Evolutionary conservation across 192 early-diverging fungal genomes (phyloP), one percentile per base, ranked within the genome.

Genomic region (Umbelopsis ramanniana): DNA sequence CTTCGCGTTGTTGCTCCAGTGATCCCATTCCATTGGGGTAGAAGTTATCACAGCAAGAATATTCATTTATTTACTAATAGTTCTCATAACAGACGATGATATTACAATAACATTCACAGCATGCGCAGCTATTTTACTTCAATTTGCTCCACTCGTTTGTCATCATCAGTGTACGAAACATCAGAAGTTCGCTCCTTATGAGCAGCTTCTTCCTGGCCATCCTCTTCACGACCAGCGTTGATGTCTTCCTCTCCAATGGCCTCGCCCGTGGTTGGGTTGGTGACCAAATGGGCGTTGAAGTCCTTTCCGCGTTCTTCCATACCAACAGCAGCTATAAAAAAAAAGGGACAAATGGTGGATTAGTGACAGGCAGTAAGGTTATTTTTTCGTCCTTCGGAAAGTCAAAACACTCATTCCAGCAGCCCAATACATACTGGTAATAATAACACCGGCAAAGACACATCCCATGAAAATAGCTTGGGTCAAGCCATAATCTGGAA

Each of bases 391-490:
- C 29, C 1, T 3, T 29, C 1, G 29, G 29, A 29, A 29, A 29
- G 29, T 2, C 29, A 29, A 29, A 29, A 29, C 3, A 1, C 29
- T 1, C 29, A 29, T 29, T 29, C 29, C 29, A n/a, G n/a, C 29
- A 29, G 1, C 29, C 29, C 29, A 29, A 29, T 29, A 29, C 48
- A 40, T 71, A 76, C 69, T 50, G 24, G 69, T 52, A 21, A 78
- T 74, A 48, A 74, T 46, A 10, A 78, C 45, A 17, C 69, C 22
- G 0, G 8, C 77, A 55, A 72, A 78, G 8, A 78, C 69, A 35
- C 68, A 70, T 2, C 85, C 90, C 75, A 91, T 85, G 33, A 91
- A 79, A 15, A 89, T 84, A 5, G 81, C 89, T 68, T 90, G 89
- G 21, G 83, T 82, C 21, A 84, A 55, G 7, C 72, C 86, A 75